A percentile compares a stretch with the other conserved stretches of the same genome.
Conservation (phyloP, 2,329 filamentous ascomycete species). For the Neofusicoccum sp. region DNA sequence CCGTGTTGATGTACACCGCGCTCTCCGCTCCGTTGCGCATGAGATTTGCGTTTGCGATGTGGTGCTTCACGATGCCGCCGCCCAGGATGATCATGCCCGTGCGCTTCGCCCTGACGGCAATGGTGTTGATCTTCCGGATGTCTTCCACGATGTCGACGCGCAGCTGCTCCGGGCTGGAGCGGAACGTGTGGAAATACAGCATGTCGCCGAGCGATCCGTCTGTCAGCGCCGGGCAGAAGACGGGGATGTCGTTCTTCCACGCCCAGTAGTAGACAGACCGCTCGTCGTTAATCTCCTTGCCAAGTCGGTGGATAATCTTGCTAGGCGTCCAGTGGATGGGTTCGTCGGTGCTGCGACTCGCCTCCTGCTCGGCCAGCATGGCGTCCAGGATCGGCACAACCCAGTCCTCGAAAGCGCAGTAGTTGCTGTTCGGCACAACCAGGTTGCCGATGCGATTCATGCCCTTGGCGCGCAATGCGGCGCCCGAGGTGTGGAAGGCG, state of each 20-base stretch:
- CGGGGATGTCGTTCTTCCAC: constrained; percentile 92
- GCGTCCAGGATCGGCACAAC: constrained; percentile 90
- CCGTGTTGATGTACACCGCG: constrained; percentile 97
- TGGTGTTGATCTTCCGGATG: constrained; percentile 88
- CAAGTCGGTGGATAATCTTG: constrained; percentile 85
- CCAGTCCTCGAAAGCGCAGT: constrained; percentile 98
- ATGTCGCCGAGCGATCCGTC: constrained; percentile 96
- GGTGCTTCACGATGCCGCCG: constrained; percentile 95
- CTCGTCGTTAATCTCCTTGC: constrained; percentile 92
- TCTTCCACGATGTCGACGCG: constrained; percentile 92
- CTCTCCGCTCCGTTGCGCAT: constrained; percentile 98
- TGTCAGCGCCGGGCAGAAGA: constrained; percentile 95
- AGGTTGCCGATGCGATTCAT: constrained; percentile 96
- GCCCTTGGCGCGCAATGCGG: constrained; percentile 77
- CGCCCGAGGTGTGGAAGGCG: constrained; percentile 77
- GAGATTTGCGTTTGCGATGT: constrained; percentile 95
- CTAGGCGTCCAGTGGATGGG: constrained; percentile 90
- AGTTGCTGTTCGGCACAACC: constrained; percentile 94
- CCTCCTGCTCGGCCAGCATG: constrained; percentile 93
- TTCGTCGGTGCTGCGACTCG: constrained; percentile 66
- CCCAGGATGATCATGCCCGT: constrained; percentile 95
- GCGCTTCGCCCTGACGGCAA: constrained; percentile 82
- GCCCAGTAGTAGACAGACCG: constrained; percentile 96
- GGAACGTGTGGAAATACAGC: constrained; percentile 98
- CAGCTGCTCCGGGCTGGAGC: constrained; percentile 77